Base-by-base conservation (phyloP, 768 basidiomycete species). In the Suillus hirtellus region DNA sequence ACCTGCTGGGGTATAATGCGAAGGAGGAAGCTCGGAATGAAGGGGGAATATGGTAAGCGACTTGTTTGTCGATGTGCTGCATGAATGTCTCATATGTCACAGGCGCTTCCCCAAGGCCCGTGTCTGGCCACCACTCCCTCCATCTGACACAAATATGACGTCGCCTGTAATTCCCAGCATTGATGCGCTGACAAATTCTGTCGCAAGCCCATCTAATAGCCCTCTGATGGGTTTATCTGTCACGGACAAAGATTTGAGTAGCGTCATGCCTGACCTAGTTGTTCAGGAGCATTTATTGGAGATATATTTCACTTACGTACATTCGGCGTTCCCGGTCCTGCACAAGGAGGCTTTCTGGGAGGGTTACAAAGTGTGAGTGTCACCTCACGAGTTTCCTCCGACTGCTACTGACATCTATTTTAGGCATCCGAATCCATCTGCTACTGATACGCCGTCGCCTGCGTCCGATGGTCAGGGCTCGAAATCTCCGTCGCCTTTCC, bases 31-130 rank as follows among this genome's bases (percentile, higher is more conserved):
- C 81, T 46, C 80, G 89, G 69, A 90, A 88, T 66, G 88, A 89
- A 67, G 89, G 87, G 21, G 92, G 90, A 0, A 89, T 90, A 61
- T 92, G 90, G 89, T 86, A 62, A 63, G 84, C 62, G n/a, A n/a
- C 6, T 46, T 64, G 59, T 31, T 38, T 40, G 37, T n/a, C 27
- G 38, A 44, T 31, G 56, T 64, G 64, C 37, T 65, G 70, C 3
- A 60, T 63, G 1, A 58, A 69, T 46, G 67, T 35, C 58, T 65
- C 14, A 71, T 66, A 75, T 64, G n/a, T 27, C 69, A 6, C 70
- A 92, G 84, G 89, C 86, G 88, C 35, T 95, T 96, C 76, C 93
- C 94, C 0, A 88, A 87, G 67, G 89, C 93, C 3, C 83, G 93
- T n/a, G 90, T 95, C 31, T 96, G 94, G 94, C 94, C 94, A 0